Percentiles rank a stretch among this genome's conserved stretches.
These are phyloP conservation scores for Diaporthe batatas DNA, from an alignment of 2,329 filamentous ascomycete genomes.

Conservation along the genomic window DNA sequence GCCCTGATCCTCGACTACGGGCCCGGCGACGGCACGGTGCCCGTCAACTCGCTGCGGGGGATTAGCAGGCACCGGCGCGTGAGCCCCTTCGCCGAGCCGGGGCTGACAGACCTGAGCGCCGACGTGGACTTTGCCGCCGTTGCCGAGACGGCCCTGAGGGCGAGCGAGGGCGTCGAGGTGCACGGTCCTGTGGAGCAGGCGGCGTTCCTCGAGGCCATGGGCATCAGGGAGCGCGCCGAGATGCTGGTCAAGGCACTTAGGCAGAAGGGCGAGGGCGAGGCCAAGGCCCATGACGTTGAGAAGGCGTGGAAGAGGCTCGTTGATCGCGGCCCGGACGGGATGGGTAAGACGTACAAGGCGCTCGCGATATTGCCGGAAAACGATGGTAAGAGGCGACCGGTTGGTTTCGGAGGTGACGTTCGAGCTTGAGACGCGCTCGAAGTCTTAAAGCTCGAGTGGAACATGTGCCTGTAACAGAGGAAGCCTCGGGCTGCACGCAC, in stretches of 20 bases:
- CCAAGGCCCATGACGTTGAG: constrained; percentile 73
- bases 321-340: constrained; percentile 84
- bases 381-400: constrained; percentile 78
- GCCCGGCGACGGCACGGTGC: constrained; percentile 77
- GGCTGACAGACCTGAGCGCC: constrained; percentile 87
- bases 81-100: constrained; percentile 83
- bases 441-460: not conserved
- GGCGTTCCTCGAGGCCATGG: constrained; percentile 83
- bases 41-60: constrained; percentile 89
- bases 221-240: constrained; percentile 82
- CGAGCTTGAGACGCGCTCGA: constrained; percentile 35
- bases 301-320: constrained; percentile 84
- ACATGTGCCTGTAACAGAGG: not conserved
- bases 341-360: constrained; percentile 96
- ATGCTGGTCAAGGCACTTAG: constrained; percentile 68
- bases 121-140: constrained; percentile 94
- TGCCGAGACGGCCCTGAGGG: constrained; percentile 82
- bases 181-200: constrained; percentile 93
- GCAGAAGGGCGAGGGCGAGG: constrained; percentile 43
- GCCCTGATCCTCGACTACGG: constrained; percentile 98
- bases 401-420: constrained; percentile 89
- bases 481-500: not conserved
- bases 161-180: constrained; percentile 86
- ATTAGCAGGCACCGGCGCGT: constrained; percentile 83
- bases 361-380: constrained; percentile 91